A percentile compares a stretch with the other conserved stretches of the same genome.
Conservation (phyloP, 2,329 filamentous ascomycete genomes). For the Aspergillus calidoustus region DNA sequence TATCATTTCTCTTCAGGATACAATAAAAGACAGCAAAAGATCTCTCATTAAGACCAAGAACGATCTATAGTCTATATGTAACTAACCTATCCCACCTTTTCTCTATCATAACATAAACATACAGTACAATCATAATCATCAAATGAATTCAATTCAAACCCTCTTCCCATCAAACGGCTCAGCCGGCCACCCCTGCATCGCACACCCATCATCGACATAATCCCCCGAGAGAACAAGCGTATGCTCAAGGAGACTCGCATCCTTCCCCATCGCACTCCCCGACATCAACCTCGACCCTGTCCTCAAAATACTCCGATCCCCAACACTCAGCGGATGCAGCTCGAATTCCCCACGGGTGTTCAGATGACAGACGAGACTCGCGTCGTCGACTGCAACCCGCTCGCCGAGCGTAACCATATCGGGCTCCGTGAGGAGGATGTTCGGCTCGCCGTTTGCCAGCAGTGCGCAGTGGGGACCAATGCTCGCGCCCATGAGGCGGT, state of each 20-base stretch:
- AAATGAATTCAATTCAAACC: neutral
- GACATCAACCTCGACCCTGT: conserved; percentile 58
- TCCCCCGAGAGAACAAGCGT: conserved; percentile 63
- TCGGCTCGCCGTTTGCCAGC: conserved; percentile 58
- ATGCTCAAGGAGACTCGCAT: conserved; percentile 61
- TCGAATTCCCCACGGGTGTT: conserved; percentile 63
- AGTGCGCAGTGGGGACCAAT: conserved; percentile 61
- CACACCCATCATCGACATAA: conserved; percentile 55
- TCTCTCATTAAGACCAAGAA: no score
- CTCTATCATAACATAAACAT: no score
- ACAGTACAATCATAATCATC: no score
- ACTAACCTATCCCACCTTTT: no score
- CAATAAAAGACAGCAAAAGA: no score
- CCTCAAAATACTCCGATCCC: conserved; percentile 57
- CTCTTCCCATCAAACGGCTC: conserved; percentile 28
- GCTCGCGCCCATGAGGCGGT: conserved; percentile 57
- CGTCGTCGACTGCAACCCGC: conserved; percentile 53
- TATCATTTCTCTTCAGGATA: no score
- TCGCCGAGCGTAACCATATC: conserved; percentile 52
- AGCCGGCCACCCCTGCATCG: conserved; percentile 62
- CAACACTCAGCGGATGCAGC: conserved; percentile 57
- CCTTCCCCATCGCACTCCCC: conserved; percentile 58
- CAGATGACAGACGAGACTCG: conserved; percentile 61
- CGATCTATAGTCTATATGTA: no score
- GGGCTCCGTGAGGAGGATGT: conserved; percentile 62